Evolutionary conservation across 345 rosid species (phyloP).

Genomic region (Eucalyptus fibrosa): DNA sequence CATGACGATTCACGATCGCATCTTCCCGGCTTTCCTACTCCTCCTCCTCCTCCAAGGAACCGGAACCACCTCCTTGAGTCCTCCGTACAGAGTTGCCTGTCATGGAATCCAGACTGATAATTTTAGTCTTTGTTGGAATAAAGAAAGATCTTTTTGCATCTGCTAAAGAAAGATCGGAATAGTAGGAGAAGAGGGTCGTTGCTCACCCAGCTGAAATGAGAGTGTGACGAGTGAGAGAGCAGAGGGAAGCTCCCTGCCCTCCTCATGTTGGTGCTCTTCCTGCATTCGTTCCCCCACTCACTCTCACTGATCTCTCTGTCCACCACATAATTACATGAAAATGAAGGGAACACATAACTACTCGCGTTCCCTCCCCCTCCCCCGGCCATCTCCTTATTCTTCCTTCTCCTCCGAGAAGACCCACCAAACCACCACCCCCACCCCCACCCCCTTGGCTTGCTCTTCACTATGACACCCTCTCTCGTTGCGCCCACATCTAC

Average conservation of each 20-base stretch:
- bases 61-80: slow-evolving; percentile 60
- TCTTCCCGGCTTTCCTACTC: slow-evolving; percentile 29
- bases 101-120: not conserved
- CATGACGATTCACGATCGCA: slow-evolving; percentile 5
- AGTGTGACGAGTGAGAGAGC: slow-evolving; percentile 22
- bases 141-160: not conserved
- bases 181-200: not conserved
- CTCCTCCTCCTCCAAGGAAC: slow-evolving; percentile 55
- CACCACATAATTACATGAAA: slow-evolving; percentile 12
- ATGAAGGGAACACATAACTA: slow-evolving; percentile 44
- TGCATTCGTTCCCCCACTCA: not conserved
- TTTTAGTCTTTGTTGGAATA: not conserved
- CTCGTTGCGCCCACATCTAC: not conserved
- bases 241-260: slow-evolving; percentile 31
- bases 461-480: not conserved
- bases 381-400: slow-evolving; percentile 14
- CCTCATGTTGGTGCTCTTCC: slow-evolving; percentile 21
- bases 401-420: slow-evolving; percentile 21
- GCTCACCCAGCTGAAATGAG: slow-evolving; percentile 39
- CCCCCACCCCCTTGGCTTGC: not conserved
- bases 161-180: not conserved
- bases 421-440: slow-evolving; percentile 3
- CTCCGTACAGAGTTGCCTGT: slow-evolving; percentile 49
- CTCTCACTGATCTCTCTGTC: slow-evolving; percentile 14
- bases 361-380: slow-evolving; percentile 29